These are phyloP conservation scores for Juncus inflexus DNA, from an alignment of 176 grass and related monocot species.

Conservation along the genomic window DNA sequence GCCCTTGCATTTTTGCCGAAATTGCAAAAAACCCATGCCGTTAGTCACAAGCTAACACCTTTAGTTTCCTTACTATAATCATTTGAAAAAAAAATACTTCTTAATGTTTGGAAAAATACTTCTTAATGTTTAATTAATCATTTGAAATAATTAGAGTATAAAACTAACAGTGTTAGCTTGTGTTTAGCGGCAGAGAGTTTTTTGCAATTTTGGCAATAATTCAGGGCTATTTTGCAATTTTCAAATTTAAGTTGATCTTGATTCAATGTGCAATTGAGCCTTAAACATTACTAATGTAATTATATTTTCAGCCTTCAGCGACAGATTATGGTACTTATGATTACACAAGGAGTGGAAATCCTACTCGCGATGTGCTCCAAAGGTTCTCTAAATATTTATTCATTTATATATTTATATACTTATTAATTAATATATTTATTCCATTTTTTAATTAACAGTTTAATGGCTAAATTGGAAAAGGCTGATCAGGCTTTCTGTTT, in stretches of 20 bases:
- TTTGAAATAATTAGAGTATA: no score
- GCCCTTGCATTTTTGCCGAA: no score
- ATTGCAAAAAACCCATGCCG: no score
- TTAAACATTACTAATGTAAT: not conserved
- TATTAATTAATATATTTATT: conserved; percentile 3
- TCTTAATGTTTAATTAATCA: no score
- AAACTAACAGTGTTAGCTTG: no score
- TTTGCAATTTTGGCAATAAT: no score
- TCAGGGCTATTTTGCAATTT: not conserved
- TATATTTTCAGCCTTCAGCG: conserved; percentile 73
- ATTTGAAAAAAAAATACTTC: no score
- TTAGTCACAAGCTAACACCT: not conserved
- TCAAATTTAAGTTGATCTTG: not conserved
- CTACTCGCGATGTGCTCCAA: conserved; percentile 93
- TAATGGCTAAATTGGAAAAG: conserved; percentile 97
- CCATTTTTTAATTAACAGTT: conserved; percentile 37
- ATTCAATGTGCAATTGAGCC: not conserved
- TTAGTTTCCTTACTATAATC: not conserved
- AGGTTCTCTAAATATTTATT: conserved; percentile 40
- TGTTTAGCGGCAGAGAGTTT: no score
- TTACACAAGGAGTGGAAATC: conserved; percentile 97
- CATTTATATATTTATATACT: not conserved
- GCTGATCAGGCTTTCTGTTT: conserved; percentile 97
- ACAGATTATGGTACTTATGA: conserved; percentile 84
- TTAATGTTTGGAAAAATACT: no score